These are phyloP conservation scores for Macrophomina tecta DNA, from an alignment of 2,329 filamentous ascomycete species.

Conservation along the genomic window DNA sequence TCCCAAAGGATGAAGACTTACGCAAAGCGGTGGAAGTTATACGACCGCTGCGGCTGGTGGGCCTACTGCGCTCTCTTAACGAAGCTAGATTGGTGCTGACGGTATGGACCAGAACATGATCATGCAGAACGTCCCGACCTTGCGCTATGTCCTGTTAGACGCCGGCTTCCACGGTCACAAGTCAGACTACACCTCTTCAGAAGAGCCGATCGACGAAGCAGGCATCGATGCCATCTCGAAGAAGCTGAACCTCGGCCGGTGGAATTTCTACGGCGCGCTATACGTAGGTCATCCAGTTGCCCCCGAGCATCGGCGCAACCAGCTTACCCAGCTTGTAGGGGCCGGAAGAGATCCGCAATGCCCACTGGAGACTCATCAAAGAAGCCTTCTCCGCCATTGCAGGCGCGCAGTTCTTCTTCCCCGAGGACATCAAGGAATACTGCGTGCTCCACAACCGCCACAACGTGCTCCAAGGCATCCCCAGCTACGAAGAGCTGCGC, in stretches of 20 bases:
- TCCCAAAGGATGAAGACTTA: slow-evolving; percentile 58
- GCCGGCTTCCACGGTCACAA: slow-evolving; percentile 49
- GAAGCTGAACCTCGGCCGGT: slow-evolving; percentile 50
- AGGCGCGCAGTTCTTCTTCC: slow-evolving; percentile 43
- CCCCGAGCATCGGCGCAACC: neutral
- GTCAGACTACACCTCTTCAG: slow-evolving; percentile 36
- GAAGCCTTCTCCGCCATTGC: slow-evolving; percentile 41
- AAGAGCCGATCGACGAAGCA: slow-evolving; percentile 46
- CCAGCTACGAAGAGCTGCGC: slow-evolving; percentile 46
- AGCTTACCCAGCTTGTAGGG: neutral
- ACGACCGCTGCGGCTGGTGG: slow-evolving; percentile 46
- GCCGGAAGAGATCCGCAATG: slow-evolving; percentile 34
- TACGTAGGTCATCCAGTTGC: slow-evolving; percentile 25
- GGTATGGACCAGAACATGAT: slow-evolving; percentile 39
- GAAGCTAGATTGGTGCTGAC: neutral
- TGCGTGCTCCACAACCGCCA: slow-evolving; percentile 39
- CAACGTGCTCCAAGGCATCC: slow-evolving; percentile 33
- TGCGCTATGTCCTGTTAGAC: slow-evolving; percentile 50
- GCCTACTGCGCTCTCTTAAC: neutral
- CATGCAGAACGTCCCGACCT: slow-evolving; percentile 52
- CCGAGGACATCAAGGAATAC: slow-evolving; percentile 42
- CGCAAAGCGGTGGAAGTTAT: slow-evolving; percentile 57
- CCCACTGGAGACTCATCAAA: slow-evolving; percentile 45
- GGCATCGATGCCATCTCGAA: slow-evolving; percentile 51
- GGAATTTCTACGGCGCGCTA: slow-evolving; percentile 56